Evolutionary conservation across 2,329 filamentous ascomycete species (phyloP), one percentile per base, ranked within the genome.

Genomic region (Cercospora sp.): DNA sequence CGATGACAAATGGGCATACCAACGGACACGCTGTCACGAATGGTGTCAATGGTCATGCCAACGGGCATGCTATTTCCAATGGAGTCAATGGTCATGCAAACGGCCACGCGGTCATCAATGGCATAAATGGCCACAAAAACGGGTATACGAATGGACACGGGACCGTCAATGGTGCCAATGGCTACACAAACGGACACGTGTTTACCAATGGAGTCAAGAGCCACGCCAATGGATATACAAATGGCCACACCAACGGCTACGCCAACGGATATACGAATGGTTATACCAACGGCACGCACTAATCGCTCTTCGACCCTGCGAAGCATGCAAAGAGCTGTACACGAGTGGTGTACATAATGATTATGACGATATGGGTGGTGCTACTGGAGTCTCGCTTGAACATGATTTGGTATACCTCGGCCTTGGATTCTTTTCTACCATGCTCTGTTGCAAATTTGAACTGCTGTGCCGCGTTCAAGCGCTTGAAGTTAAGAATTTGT

Each of bases 241-340:
- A 28, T n/a, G 23, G 13, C 23, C 33, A 40, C 33, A 16, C 60
- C 9, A 63, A 68, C 48, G 66, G 63, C 5, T 31, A 67, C 55
- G 42, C 18, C 16, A 53, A 67, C 62, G 69, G 67, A n/a, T 40
- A 40, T 18, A n/a, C 45, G n/a, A 59, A 68, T 58, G 62, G 62
- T 6, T 51, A 53, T 33, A 18, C 45, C 42, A 66, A 69, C 18
- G 55, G 60, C 36, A 48, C 33, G 36, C 59, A 61, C 36, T 61
- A 13, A 61, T n/a, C 12, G 31, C 2, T 16, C 23, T 16, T 28
- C 5, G 12, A 23, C 18, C 4, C 23, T 26, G 31, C 36, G 33
- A 26, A 7, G 31, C 2, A 12, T 18, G 18, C 9, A n/a, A 9
- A 8, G 0, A n/a, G 36, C 18, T 45, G 13, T 28, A 28, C 59